Evolutionary conservation across 2,329 filamentous ascomycete species (phyloP).

Genomic region (Ophiobolus disseminans): DNA sequence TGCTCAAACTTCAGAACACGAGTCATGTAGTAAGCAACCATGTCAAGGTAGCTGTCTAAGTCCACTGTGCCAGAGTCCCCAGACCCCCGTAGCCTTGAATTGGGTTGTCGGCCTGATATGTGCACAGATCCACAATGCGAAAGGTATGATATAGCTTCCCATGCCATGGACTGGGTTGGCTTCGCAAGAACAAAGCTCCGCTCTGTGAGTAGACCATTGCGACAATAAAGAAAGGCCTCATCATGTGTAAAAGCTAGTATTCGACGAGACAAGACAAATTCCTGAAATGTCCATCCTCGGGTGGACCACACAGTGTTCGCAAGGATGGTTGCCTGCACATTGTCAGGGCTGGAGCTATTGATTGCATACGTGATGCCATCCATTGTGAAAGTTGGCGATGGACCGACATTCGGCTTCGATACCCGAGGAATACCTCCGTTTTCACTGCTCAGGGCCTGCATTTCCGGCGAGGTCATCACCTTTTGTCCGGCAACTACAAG

Average conservation of each 20-base stretch:
- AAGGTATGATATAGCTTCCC: too few species aligned
- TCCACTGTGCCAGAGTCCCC: neutral
- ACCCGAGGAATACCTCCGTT: neutral
- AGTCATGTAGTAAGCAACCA: neutral
- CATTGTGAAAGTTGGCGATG: neutral
- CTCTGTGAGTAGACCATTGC: neutral
- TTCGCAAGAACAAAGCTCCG: neutral
- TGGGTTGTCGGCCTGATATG: too few species aligned
- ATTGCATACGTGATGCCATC: neutral
- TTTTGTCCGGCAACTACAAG: neutral
- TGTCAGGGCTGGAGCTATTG: neutral
- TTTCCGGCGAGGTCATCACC: neutral
- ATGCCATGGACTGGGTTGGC: neutral
- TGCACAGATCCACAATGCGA: too few species aligned
- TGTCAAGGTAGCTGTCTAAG: neutral
- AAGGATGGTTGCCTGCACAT: neutral
- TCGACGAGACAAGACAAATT: neutral
- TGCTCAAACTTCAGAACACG: too few species aligned
- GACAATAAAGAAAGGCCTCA: neutral
- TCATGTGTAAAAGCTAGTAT: neutral
- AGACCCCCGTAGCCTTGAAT: too few species aligned
- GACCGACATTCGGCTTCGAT: neutral
- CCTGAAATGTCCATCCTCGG: neutral
- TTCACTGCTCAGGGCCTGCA: too few species aligned
- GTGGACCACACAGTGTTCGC: neutral